Percentiles rank a stretch among this genome's conserved stretches.
phyloP scores from a whole-genome alignment of 108 stramenopile genomes.

The Stephanodiscus minutulus region DNA sequence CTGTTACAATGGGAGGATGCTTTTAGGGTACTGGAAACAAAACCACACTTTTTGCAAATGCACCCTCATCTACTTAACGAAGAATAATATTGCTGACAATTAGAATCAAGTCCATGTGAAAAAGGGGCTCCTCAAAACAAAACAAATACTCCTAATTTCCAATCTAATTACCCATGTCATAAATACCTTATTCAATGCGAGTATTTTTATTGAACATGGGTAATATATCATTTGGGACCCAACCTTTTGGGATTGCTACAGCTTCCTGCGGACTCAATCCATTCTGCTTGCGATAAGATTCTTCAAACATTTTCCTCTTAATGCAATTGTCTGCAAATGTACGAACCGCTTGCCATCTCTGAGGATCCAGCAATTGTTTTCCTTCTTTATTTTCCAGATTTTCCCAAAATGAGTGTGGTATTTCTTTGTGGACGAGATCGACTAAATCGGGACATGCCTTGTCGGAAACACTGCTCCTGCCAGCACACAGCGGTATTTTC shows the following conservation, averaged over 20 bases:
- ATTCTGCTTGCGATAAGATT: constrained; percentile 38
- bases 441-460: constrained; percentile 55
- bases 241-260: constrained; percentile 37
- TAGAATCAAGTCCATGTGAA: too few relatives aligned
- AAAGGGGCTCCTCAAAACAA: too few relatives aligned
- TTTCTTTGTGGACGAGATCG: constrained; percentile 44
- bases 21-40: too few relatives aligned
- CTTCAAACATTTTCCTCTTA: constrained; percentile 47
- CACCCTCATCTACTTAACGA: too few relatives aligned
- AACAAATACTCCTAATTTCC: too few relatives aligned
- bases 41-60: too few relatives aligned
- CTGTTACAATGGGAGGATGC: too few relatives aligned
- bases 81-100: too few relatives aligned
- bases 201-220: not conserved
- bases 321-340: constrained; percentile 56
- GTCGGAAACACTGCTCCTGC: constrained; percentile 48
- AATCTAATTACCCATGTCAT: too few relatives aligned
- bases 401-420: constrained; percentile 51
- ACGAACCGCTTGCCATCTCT: constrained; percentile 45
- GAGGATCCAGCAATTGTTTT: constrained; percentile 35
- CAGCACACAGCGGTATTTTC: constrained; percentile 51
- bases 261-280: constrained; percentile 13
- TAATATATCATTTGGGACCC: constrained; percentile 20
- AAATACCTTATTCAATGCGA: too few relatives aligned
- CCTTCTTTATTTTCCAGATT: constrained; percentile 41